Base-by-base conservation (phyloP, 768 basidiomycete species). In the Rhizopogon vesiculosus region DNA sequence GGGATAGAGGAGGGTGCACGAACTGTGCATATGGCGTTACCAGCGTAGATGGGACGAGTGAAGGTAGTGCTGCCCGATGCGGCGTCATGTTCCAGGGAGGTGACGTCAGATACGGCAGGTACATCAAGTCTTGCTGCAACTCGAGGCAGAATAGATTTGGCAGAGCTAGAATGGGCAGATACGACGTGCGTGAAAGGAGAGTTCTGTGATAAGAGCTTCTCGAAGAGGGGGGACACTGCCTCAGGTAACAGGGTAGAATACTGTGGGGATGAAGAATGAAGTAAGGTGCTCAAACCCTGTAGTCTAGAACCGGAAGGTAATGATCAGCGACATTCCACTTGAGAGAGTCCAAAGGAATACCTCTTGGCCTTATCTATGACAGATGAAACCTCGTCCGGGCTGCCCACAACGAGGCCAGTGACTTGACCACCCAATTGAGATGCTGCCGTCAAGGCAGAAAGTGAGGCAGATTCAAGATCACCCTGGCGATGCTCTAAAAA, bases 11-110 rank as follows among this genome's bases (percentile, higher is more conserved):
- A 81, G 0, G 85, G 76, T 0, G 89, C 90, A 56, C 86, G 85
- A 61, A 99, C 87, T 42, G 94, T 96, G 25, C 94, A 82, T 54
- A 98, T 93, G 44, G 97, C 97, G 66, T 98, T 98, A 48, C 97
- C 97, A 22, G 97, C 97, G 64, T 99, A 98, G 64, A 98, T 97
- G 28, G 93, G 93, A 25, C 96, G 89, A 5, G 89, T 86, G 69
- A 95, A 98, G 1, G 85, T 91, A 40, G 92, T 93, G 62, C 78
- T 80, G 60, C 88, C 86, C 35, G 84, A 83, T 3, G 85, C 70
- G 29, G 72, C 54, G 64, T 92, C 87, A 25, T 31, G 85, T 41
- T 85, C 78, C 60, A 98, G 76, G 13, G 87, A 88, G 35, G 86
- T 90, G 62, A 49, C 31, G 35, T 49, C 95, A 35, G 93, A 93